Evolutionary conservation across 768 basidiomycete genomes (phyloP), one percentile per base, ranked within the genome.

Genomic region (Mycena rebaudengoi): DNA sequence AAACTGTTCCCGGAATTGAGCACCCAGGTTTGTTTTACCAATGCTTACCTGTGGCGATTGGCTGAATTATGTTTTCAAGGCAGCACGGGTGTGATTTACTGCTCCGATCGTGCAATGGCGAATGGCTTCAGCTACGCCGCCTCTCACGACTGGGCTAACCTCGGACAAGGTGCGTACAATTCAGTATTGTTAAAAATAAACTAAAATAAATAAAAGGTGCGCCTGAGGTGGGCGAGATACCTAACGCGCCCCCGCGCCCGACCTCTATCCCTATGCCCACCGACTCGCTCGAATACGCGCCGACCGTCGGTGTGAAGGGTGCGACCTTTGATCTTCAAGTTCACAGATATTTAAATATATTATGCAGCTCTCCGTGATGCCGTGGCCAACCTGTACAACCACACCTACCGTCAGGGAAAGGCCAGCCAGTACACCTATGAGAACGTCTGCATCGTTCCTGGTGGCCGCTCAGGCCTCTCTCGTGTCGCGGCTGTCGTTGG

Each of bases 391-490:
- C 75, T 96, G 51, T 98, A 98, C 81, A 98, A 98, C 73, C 80
- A 85, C 50, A 92, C 91, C 2, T 97, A 97, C 74, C 87, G 96
- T 32, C 77, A 91, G 68, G 92, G 87, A 46, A 96, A 92, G 78
- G 62, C 75, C 8, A 94, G 91, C 67, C 84, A 96, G 68, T 98
- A 98, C 74, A 96, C 94, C 1, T 91, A 83, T 67, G 95, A 96
- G 77, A 98, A 98, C 71, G 91, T 94, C 13, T 95, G 93, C 71
- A 97, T 98, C 69, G 96, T 98, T 0, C 96, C 96, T 13, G 96
- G 96, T 43, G 96, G 96, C 16, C 89, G 95, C 56, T 84, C 96
- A 3, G 96, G 96, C 12, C 83, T 98, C 65, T 92, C 94, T 28
- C 89, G 96, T 62, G 85, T 98, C 23, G 95, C 96, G 14, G 93